Evolutionary conservation across 78 protist genomes (phyloP).

Genomic region (Trichosphaerium sp.): DNA sequence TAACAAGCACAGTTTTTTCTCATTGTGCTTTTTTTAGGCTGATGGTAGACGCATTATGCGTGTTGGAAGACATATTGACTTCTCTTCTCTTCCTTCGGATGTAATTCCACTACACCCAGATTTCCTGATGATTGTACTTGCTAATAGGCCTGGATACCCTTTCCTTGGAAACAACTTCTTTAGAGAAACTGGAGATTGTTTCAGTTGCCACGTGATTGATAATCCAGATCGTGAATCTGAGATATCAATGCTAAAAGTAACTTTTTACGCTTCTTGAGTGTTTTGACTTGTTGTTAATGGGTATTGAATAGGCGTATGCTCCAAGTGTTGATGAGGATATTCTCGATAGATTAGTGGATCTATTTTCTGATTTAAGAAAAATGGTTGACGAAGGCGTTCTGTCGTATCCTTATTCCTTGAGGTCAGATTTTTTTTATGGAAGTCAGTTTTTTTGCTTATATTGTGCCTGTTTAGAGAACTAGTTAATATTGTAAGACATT

Average conservation of each 20-base stretch:
- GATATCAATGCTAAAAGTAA: slow-evolving; percentile 4
- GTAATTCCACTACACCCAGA: slow-evolving; percentile 13
- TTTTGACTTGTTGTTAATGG: not conserved
- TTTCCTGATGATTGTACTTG: slow-evolving; percentile 61
- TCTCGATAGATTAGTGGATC: not conserved
- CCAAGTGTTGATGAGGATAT: not conserved
- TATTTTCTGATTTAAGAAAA: not conserved
- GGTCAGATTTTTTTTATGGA: not conserved
- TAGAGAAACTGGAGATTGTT: slow-evolving; percentile 38
- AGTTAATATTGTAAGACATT: slow-evolving; percentile 5
- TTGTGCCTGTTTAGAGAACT: slow-evolving; percentile 27
- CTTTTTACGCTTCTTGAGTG: slow-evolving; percentile 8
- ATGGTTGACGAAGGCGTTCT: slow-evolving; percentile 1
- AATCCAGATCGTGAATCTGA: slow-evolving; percentile 12
- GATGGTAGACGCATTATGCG: slow-evolving; percentile 38
- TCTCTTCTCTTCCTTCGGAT: not conserved
- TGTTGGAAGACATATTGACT: too few relatives aligned
- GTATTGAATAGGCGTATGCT: not conserved
- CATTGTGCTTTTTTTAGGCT: too few relatives aligned
- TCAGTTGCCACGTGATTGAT: not conserved
- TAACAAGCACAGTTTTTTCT: too few relatives aligned
- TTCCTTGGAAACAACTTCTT: slow-evolving; percentile 56
- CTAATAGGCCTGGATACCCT: slow-evolving; percentile 65
- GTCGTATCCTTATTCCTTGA: not conserved
- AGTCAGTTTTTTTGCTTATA: too few relatives aligned